Base-by-base conservation (phyloP, 2,329 filamentous ascomycete species). In the Penicillium decumbens region DNA sequence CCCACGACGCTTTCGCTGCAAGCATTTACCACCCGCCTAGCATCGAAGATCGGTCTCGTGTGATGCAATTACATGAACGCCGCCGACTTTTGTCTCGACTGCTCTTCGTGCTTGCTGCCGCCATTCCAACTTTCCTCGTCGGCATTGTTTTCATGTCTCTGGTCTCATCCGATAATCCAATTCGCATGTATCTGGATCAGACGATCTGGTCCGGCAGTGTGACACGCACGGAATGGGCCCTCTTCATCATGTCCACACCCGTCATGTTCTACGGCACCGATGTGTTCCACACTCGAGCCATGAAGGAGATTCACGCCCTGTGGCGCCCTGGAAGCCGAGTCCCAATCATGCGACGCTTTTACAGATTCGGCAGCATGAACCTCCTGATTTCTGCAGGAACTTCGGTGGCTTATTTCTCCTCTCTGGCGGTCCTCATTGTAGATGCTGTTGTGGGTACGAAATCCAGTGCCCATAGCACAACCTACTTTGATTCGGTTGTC, bases 341-440 rank as follows among this genome's bases (percentile, higher is more conserved):
- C 1, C 87, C 89, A 0, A 66, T 95, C 3, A 60, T 88, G 13
- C 80, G 85, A 58, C 79, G 91, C 12, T 91, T 96, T 63, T 89
- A 90, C 67, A 84, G 87, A n/a, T 96, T 96, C 63, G 91, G 91
- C 7, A 95, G 90, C 73, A 96, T 96, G 91, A 95, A 95, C 65
- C 86, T 95, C 74, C 79, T 96, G 51, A 91, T 96, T 71, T 93
- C 87, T 6, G 78, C 95, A 2, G 91, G 90, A 5, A 95, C 91
- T 0, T 86, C 83, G 2, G 89, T 96, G 52, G 91, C 91, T 1
- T 95, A 95, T 66, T 75, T 95, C 54, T 85, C 89, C 0, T 95
- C 89, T 0, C 73, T 95, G 23, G 85, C 83, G 13, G 84, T 95
- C 56, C 78, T 96, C 65, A 84, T 89, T 44, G 80, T 83, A 6